Evolutionary conservation across 805 yeast species (phyloP).

Genomic region (Yamadazyma sp.): DNA sequence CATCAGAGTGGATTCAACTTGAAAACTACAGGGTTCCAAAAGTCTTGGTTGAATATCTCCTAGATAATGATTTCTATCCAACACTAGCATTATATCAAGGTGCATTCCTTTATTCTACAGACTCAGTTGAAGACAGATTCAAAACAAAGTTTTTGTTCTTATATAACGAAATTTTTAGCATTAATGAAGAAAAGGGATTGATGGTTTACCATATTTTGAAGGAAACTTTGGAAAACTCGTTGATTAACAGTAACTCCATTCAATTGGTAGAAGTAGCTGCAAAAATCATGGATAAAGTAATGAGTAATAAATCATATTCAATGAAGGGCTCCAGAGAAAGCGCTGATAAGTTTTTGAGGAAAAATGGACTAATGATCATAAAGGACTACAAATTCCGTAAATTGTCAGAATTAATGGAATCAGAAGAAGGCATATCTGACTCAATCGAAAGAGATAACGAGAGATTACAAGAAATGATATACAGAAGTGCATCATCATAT

Average conservation of each 20-base stretch:
- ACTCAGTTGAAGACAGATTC: slow-evolving; percentile 26
- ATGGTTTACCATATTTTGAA: slow-evolving; percentile 31
- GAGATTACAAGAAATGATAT: slow-evolving; percentile 30
- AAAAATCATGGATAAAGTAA: slow-evolving; percentile 20
- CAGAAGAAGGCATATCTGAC: slow-evolving; percentile 13
- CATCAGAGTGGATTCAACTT: slow-evolving; percentile 12
- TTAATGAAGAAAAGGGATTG: slow-evolving; percentile 19
- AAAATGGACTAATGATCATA: slow-evolving; percentile 9
- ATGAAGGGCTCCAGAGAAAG: slow-evolving; percentile 10
- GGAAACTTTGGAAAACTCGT: slow-evolving; percentile 21
- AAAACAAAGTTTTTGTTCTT: slow-evolving; percentile 28
- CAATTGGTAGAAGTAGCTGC: slow-evolving; percentile 27
- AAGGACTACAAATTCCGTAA: slow-evolving; percentile 11
- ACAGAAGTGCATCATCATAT: slow-evolving; percentile 33
- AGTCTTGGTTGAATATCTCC: slow-evolving; percentile 24
- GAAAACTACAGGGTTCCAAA: slow-evolving; percentile 24
- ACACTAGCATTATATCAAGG: slow-evolving; percentile 25
- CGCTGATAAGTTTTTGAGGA: slow-evolving; percentile 18
- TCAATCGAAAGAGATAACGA: slow-evolving; percentile 17
- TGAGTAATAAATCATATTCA: slow-evolving; percentile 17
- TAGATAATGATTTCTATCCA: slow-evolving; percentile 17
- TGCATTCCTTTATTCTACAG: slow-evolving; percentile 27
- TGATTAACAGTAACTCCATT: slow-evolving; percentile 25
- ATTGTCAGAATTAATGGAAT: slow-evolving; percentile 8
- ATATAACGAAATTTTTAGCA: slow-evolving; percentile 23